A percentile compares a stretch with the other conserved stretches of the same genome.
Evolutionary conservation across 768 basidiomycete genomes (phyloP).

Genomic region (Suillus paluster): DNA sequence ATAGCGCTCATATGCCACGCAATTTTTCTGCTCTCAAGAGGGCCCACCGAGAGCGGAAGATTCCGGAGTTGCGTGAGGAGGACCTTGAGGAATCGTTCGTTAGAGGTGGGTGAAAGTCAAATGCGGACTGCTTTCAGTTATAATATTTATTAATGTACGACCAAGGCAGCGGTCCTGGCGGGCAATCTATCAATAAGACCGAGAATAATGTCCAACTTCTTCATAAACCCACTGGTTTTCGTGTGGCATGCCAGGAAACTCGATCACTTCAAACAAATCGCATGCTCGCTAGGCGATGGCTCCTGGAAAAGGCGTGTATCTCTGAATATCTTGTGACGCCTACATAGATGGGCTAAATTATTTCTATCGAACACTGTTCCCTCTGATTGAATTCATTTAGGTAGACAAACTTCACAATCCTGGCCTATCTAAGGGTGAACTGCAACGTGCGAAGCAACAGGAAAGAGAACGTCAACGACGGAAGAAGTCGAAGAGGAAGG

Average conservation of each 20-base stretch:
- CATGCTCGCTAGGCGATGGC: constrained; percentile 69
- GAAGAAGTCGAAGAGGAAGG: constrained; percentile 82
- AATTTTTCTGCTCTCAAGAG: constrained; percentile 75
- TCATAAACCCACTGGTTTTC: constrained; percentile 87
- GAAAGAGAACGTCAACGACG: constrained; percentile 75
- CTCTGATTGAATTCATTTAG: constrained; percentile 40
- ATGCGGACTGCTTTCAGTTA: constrained; percentile 4
- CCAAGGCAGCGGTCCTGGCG: constrained; percentile 88
- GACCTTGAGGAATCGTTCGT: constrained; percentile 91
- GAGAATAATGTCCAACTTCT: constrained; percentile 88
- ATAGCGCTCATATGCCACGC: constrained; percentile 35
- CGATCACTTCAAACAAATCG: constrained; percentile 83
- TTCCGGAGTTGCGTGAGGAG: constrained; percentile 73
- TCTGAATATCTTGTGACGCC: constrained; percentile 13
- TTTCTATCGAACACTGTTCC: background rate
- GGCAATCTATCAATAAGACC: constrained; percentile 97
- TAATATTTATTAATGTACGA: constrained; percentile 11
- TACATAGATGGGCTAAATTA: constrained; percentile 22
- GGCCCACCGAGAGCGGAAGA: constrained; percentile 62
- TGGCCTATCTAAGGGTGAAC: constrained; percentile 71
- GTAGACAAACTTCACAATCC: constrained; percentile 76
- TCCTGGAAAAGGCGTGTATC: constrained; percentile 76
- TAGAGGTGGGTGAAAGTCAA: constrained; percentile 57
- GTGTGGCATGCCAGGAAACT: constrained; percentile 88
- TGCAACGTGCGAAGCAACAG: constrained; percentile 71